phyloP scores from a whole-genome alignment of 2,329 filamentous ascomycete species.

The Aspergillus sp. region DNA sequence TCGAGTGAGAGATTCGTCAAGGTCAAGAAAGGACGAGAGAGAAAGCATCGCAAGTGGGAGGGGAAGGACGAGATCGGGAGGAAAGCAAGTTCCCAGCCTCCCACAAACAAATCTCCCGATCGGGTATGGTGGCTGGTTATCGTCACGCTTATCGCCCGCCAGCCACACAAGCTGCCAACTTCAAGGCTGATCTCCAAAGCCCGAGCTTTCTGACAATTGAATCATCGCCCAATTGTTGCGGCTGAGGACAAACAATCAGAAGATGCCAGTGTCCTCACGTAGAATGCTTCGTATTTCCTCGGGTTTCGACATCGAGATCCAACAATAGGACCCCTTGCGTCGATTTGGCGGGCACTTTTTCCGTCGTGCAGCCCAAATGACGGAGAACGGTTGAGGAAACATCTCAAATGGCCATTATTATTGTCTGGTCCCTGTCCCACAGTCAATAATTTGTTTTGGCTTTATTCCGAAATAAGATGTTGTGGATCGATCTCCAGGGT shows the following conservation, averaged over 20 bases:
- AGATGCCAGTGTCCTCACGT: neutral
- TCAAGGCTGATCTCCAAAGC: neutral
- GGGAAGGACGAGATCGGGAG: constrained; percentile 16
- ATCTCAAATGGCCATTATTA: neutral
- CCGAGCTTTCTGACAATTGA: neutral
- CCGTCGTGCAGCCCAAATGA: neutral
- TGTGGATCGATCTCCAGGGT: neutral
- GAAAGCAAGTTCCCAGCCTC: constrained; percentile 10
- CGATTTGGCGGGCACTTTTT: neutral
- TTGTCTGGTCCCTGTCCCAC: neutral
- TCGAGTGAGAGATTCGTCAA: neutral
- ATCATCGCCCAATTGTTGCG: neutral
- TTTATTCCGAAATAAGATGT: neutral
- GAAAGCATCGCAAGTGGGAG: constrained; percentile 9
- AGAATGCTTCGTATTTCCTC: neutral
- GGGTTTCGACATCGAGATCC: neutral
- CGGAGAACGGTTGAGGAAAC: neutral
- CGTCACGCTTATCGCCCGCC: constrained; percentile 22
- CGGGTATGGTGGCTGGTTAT: constrained; percentile 29
- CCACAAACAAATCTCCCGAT: constrained; percentile 43
- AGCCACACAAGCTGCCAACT: constrained; percentile 10
- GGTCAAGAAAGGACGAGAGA: constrained; percentile 5
- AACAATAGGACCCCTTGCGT: neutral
- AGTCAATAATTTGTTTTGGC: neutral
- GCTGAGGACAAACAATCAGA: neutral